Conservation (phyloP, 352 stramenopile genomes). For the Globisporangium spinosum region DNA sequence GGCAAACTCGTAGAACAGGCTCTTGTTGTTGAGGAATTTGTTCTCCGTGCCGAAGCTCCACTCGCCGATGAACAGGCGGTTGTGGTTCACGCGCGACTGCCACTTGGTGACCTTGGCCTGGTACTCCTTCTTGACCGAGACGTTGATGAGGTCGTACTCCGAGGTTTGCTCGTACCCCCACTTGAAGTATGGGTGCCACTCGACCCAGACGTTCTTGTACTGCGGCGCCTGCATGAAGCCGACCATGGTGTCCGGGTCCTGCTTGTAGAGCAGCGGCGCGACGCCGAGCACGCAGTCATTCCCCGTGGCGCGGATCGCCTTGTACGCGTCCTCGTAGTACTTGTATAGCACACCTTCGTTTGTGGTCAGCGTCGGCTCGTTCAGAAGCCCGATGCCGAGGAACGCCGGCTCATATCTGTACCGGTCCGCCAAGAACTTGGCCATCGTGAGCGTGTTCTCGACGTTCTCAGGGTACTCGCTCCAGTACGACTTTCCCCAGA, state of each 20-base stretch:
- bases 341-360: slow-evolving; percentile 44
- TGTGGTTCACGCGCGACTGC: slow-evolving; percentile 34
- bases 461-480: slow-evolving; percentile 53
- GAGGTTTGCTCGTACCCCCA: slow-evolving; percentile 68
- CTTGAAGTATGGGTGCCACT: slow-evolving; percentile 83
- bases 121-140: slow-evolving; percentile 39
- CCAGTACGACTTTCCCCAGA: slow-evolving; percentile 45
- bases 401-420: slow-evolving; percentile 70
- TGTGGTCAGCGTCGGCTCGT: slow-evolving; percentile 57
- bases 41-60: slow-evolving; percentile 39
- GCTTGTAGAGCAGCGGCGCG: slow-evolving; percentile 47
- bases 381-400: slow-evolving; percentile 67
- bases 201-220: slow-evolving; percentile 75
- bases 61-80: slow-evolving; percentile 45
- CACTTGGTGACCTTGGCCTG: slow-evolving; percentile 32
- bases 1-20: slow-evolving; percentile 48
- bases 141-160: slow-evolving; percentile 44
- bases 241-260: slow-evolving; percentile 40
- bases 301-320: slow-evolving; percentile 39
- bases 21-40: slow-evolving; percentile 47
- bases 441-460: slow-evolving; percentile 32
- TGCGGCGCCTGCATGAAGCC: slow-evolving; percentile 47
- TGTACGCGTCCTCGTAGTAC: slow-evolving; percentile 76
- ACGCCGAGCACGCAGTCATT: slow-evolving; percentile 70
- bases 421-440: slow-evolving; percentile 52